Conservation (phyloP, 139 green algal genomes). For the Haematococcus lacustris region DNA sequence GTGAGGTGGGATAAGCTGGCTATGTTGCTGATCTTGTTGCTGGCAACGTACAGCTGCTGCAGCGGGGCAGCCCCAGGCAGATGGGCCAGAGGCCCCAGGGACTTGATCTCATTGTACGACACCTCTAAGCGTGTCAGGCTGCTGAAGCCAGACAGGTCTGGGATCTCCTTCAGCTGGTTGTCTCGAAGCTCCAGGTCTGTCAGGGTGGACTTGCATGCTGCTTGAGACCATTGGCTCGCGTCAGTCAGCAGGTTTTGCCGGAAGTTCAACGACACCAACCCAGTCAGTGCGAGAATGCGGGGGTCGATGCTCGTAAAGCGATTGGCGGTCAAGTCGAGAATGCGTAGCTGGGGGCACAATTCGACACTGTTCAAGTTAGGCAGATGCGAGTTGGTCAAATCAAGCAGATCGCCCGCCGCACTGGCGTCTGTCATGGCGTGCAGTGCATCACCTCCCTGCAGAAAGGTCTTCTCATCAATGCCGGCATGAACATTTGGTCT, state of each 20-base stretch:
- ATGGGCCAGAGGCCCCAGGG: constrained; percentile 42
- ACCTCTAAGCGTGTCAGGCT: constrained; percentile 62
- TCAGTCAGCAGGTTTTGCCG: constrained; percentile 77
- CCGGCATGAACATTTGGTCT: no score
- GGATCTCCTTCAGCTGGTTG: constrained; percentile 72
- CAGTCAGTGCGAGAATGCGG: constrained; percentile 56
- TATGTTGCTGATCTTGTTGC: constrained; percentile 76
- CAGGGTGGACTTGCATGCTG: constrained; percentile 30
- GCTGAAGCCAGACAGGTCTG: constrained; percentile 45
- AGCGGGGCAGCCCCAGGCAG: constrained; percentile 34
- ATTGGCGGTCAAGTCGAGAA: constrained; percentile 80
- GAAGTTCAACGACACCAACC: constrained; percentile 64
- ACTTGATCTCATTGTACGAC: constrained; percentile 82
- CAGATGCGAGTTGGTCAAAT: constrained; percentile 7
- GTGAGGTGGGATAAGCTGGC: constrained; percentile 40
- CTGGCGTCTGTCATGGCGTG: no score
- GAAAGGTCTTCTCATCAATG: no score
- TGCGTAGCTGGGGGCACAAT: constrained; percentile 24
- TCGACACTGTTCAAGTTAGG: background rate
- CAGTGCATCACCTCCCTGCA: no score
- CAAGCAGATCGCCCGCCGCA: constrained; percentile 2
- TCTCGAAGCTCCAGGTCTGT: constrained; percentile 74
- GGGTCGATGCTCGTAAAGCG: constrained; percentile 61
- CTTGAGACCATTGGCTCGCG: constrained; percentile 12
- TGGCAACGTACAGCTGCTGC: constrained; percentile 74